Evolutionary conservation across 2,329 filamentous ascomycete species (phyloP), one percentile per base, ranked within the genome.

Genomic region (Xylaria sp.): DNA sequence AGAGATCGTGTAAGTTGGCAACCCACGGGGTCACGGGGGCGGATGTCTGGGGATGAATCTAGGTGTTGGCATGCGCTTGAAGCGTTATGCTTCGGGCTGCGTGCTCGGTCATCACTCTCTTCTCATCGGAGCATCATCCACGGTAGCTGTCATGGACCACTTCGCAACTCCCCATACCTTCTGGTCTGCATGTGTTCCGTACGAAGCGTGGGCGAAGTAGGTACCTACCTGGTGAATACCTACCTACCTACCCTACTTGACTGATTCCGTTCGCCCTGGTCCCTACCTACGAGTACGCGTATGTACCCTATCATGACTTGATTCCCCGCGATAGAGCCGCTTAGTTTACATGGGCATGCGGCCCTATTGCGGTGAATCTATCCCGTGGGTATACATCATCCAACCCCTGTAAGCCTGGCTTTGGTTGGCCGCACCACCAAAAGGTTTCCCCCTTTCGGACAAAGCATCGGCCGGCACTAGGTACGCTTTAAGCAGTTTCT

Each of bases 301-400:
- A 16, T 16, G 16, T 52, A 56, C 47, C 39, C 55, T 18, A 34
- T 57, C 42, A 47, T 50, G 42, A 57, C 42, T 23, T 59, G 55
- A 70, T 67, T 68, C 67, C 66, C 68, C 69, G 69, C 65, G 66
- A 69, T 69, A 69, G 67, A 71, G 67, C 69, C 69, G 69, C 64
- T 65, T 66, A 65, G 62, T 62, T 60, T 59, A 65, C 68, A 66
- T 69, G 69, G 67, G 64, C 59, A 54, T 58, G 46, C 69, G 69
- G 69, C 69, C 67, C 68, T 70, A 70, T 65, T 65, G 59, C 69
- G 68, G 69, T 61, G 65, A 63, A 66, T 71, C 64, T 67, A 59
- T 60, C 23, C 23, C 23, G 23, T 23, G 23, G 23, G 23, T 23
- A 23, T 23, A 63, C 59, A 59, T 55, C 35, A 55, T 16, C 50